Evolutionary conservation across 2,329 filamentous ascomycete species (phyloP), one percentile per base, ranked within the genome.

Genomic region (Fusarium veterinarium): DNA sequence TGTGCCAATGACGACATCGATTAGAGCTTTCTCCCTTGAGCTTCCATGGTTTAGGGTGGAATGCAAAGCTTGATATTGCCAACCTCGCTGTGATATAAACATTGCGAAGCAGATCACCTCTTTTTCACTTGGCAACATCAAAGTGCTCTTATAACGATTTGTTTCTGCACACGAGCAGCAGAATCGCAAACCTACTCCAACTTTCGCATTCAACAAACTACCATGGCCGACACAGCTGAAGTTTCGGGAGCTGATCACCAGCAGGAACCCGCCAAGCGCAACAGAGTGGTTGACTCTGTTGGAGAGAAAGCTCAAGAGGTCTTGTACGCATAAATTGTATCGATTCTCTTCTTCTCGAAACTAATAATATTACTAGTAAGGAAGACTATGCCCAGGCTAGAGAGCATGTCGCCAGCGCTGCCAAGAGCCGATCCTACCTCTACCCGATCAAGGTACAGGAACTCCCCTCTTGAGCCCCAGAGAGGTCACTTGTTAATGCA

Each of bases 351-450:
- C 13, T 31, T 35, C 25, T 35, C 8, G 74, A 69, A 52, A 14
- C 67, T 67, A 45, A 69, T 49, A 51, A 19, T 9, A 16, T 13
- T 35, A 9, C 71, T 14, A 91, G 89, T 46, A 85, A 89, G 71
- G 91, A 95, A 73, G 95, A 98, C 79, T 91, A 91, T 63, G 86
- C 89, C 68, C 90, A 91, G 71, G 88, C 93, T 61, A 90, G 86
- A 74, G 82, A 82, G 20, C 85, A 95, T 41, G 86, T 93, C 45
- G 83, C 87, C 44, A 90, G 94, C 77, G 93, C 94, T 37, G 89
- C 91, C 57, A 90, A 87, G 76, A 97, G 94, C 72, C 90, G 91
- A 55, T 90, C 95, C 30, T 97, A 96, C 79, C 82, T 97, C 71
- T 98, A 97, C 82, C 95, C 95, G 31, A 87, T 98, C 82, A 95